phyloP scores from a whole-genome alignment of 2,329 filamentous ascomycete genomes.

The Chaetomium sp. region DNA sequence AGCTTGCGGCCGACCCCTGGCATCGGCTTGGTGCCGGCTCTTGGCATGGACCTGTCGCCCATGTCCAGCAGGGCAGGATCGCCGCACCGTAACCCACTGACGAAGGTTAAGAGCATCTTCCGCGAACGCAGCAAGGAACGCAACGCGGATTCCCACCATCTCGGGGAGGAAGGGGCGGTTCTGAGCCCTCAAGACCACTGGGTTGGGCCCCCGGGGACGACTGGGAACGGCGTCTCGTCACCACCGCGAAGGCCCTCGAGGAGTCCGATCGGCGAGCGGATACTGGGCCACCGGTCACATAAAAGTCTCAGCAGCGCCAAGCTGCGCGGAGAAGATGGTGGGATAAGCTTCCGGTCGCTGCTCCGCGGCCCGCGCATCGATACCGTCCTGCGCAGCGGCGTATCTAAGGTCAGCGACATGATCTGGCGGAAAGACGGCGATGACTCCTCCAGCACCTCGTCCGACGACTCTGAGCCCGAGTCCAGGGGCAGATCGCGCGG shows the following conservation, averaged over 20 bases:
- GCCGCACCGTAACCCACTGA: constrained; percentile 61
- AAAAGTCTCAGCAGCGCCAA: constrained; percentile 54
- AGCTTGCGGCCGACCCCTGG: constrained; percentile 51
- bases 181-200: constrained; percentile 31
- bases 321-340: constrained; percentile 49
- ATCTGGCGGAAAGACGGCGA: constrained; percentile 57
- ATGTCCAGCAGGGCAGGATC: constrained; percentile 64
- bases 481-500: constrained; percentile 44
- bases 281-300: constrained; percentile 50
- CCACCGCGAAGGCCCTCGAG: constrained; percentile 40
- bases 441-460: constrained; percentile 45
- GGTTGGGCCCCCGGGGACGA: constrained; percentile 39
- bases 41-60: constrained; percentile 65
- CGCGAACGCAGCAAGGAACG: constrained; percentile 56
- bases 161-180: constrained; percentile 41
- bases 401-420: constrained; percentile 59
- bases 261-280: constrained; percentile 46
- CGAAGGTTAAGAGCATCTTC: constrained; percentile 58
- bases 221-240: constrained; percentile 37
- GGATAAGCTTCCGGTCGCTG: constrained; percentile 66
- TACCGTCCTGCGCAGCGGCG: constrained; percentile 64
- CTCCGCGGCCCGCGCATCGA: constrained; percentile 78
- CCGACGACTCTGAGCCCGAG: constrained; percentile 55
- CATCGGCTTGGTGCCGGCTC: constrained; percentile 56
- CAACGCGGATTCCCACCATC: constrained; percentile 38